phyloP scores from a whole-genome alignment of 2,329 filamentous ascomycete species.

The Cordyceps cicadae region DNA sequence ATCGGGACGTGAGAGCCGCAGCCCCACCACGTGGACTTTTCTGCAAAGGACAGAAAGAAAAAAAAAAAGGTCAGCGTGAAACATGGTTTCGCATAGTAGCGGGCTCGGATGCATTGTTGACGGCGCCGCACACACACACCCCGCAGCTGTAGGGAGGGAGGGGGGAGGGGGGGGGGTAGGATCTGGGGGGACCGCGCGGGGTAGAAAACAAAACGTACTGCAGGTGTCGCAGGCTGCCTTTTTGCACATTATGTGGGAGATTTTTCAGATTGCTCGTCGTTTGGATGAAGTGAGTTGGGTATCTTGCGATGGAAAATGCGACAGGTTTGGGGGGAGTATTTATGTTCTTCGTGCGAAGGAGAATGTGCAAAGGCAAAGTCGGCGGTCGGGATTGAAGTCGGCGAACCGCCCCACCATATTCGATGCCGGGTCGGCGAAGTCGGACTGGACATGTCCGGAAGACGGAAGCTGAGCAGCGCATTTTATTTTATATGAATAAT shows the following conservation, averaged over 20 bases:
- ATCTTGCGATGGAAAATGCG: background rate
- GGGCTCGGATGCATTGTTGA: too few relatives aligned
- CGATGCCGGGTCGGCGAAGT: conserved; percentile 1
- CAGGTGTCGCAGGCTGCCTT: conserved; percentile 54
- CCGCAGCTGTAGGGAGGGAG: too few relatives aligned
- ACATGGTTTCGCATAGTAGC: background rate
- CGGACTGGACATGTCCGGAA: background rate
- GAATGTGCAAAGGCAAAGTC: background rate
- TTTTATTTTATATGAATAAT: background rate
- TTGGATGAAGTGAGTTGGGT: too few relatives aligned
- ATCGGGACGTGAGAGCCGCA: conserved; percentile 53
- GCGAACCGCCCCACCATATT: background rate
- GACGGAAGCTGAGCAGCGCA: background rate
- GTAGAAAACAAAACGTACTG: conserved; percentile 38
- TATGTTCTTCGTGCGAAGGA: background rate
- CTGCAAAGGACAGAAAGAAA: conserved; percentile 30
- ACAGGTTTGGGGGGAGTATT: background rate
- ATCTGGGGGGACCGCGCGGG: background rate
- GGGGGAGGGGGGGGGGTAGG: background rate
- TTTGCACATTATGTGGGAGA: conserved; percentile 49
- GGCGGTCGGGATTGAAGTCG: background rate
- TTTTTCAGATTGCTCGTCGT: background rate
- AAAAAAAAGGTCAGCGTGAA: too few relatives aligned
- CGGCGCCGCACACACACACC: too few relatives aligned
- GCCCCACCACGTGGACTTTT: conserved; percentile 56